phyloP scores from a whole-genome alignment of 2,329 filamentous ascomycete species.

The Biscogniauxia marginata region DNA sequence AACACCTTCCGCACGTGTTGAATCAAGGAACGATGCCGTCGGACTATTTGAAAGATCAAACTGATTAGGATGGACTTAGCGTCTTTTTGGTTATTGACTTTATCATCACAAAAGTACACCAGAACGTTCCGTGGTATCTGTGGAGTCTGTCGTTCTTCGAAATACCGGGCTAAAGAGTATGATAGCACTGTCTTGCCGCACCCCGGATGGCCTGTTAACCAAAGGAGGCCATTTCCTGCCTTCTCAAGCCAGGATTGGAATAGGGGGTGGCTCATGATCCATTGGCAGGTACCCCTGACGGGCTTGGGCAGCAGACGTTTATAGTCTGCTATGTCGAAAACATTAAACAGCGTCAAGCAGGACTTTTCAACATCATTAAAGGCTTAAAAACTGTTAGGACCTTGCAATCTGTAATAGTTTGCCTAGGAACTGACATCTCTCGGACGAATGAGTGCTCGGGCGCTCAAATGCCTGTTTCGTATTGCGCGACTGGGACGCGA shows the following conservation, averaged over 20 bases:
- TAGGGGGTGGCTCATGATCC: conserved; percentile 31
- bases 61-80: conserved; percentile 35
- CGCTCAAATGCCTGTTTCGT: neutral
- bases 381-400: conserved; percentile 19
- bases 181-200: conserved; percentile 39
- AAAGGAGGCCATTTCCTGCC: conserved; percentile 32
- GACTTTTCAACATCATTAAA: conserved; percentile 33
- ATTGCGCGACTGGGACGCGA: conserved; percentile 6
- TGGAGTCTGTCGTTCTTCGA: conserved; percentile 17
- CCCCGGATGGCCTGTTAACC: conserved; percentile 37
- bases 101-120: conserved; percentile 37
- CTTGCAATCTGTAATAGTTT: neutral
- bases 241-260: conserved; percentile 32
- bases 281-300: conserved; percentile 36
- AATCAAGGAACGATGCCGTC: conserved; percentile 32
- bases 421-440: neutral
- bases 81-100: conserved; percentile 34
- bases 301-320: conserved; percentile 28
- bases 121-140: conserved; percentile 23
- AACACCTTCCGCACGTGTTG: conserved; percentile 32
- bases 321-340: conserved; percentile 31
- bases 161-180: conserved; percentile 31
- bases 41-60: conserved; percentile 36
- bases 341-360: conserved; percentile 34
- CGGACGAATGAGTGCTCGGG: neutral